Evolutionary conservation across 2,329 filamentous ascomycete genomes (phyloP).

Genomic region (Zalaria sp.): DNA sequence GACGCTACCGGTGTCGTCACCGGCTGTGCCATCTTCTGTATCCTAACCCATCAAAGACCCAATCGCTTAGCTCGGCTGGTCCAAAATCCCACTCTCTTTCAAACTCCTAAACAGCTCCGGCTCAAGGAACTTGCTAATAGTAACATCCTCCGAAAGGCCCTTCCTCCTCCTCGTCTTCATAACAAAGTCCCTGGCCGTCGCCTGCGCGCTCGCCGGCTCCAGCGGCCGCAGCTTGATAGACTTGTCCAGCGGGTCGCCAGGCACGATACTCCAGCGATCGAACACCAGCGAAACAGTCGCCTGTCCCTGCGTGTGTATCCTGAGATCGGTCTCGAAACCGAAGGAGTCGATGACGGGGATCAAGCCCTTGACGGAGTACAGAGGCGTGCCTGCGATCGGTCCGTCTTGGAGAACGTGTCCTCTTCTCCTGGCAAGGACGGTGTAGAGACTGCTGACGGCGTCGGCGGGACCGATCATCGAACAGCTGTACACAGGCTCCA

Average conservation of each 20-base stretch:
- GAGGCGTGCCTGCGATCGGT: slow-evolving; percentile 81
- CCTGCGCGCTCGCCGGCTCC: slow-evolving; percentile 77
- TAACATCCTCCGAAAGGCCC: slow-evolving; percentile 88
- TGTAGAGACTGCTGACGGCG: slow-evolving; percentile 79
- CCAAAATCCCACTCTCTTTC: slow-evolving; percentile 78
- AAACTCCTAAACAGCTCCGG: slow-evolving; percentile 81
- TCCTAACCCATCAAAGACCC: too few species aligned
- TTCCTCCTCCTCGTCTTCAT: slow-evolving; percentile 90
- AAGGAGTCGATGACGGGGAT: slow-evolving; percentile 96
- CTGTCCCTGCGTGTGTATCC: slow-evolving; percentile 89
- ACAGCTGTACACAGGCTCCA: slow-evolving; percentile 91
- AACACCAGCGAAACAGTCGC: slow-evolving; percentile 86
- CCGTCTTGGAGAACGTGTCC: slow-evolving; percentile 93
- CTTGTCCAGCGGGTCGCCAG: slow-evolving; percentile 85
- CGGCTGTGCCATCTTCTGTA: too few species aligned
- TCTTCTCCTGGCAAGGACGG: slow-evolving; percentile 71
- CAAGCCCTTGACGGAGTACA: slow-evolving; percentile 82
- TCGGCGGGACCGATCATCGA: slow-evolving; percentile 88
- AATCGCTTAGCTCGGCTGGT: slow-evolving; percentile 26
- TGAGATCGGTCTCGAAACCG: slow-evolving; percentile 91
- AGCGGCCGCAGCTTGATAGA: slow-evolving; percentile 69
- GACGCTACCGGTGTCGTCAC: too few species aligned
- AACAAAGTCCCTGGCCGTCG: slow-evolving; percentile 88
- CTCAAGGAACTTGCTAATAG: slow-evolving; percentile 90
- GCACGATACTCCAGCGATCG: slow-evolving; percentile 90